Percentiles rank a stretch among this genome's conserved stretches.
phyloP scores from a whole-genome alignment of 2,329 filamentous ascomycete species.

The Calonectria pseudoreteaudii region DNA sequence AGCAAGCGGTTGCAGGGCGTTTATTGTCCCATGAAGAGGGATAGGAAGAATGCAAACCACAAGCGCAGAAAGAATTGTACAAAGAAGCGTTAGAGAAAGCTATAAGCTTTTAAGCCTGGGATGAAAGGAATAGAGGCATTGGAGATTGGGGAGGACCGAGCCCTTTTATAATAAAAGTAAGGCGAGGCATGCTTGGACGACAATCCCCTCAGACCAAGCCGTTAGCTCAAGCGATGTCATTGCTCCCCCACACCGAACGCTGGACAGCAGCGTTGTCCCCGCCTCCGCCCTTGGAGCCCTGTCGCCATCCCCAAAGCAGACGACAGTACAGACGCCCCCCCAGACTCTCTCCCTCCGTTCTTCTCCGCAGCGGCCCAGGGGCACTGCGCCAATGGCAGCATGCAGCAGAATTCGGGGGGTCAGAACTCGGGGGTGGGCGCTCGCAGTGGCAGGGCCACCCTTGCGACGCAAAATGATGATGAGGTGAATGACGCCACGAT shows the following conservation, averaged over 20 bases:
- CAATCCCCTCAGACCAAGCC: neutral
- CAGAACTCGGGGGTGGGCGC: neutral
- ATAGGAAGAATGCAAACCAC: neutral
- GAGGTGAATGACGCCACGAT: slow-evolving; percentile 17
- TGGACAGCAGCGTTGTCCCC: neutral
- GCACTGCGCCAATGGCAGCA: neutral
- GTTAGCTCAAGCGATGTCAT: slow-evolving; percentile 17
- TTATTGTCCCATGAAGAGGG: slow-evolving; percentile 9
- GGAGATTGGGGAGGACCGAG: neutral
- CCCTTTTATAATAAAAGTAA: slow-evolving; percentile 15
- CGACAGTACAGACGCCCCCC: slow-evolving; percentile 14
- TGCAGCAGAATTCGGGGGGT: neutral
- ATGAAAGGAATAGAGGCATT: slow-evolving; percentile 3
- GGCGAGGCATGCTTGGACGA: neutral
- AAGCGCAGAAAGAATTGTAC: neutral
- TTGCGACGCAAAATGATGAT: slow-evolving; percentile 5
- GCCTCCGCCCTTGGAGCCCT: neutral
- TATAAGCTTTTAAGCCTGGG: neutral
- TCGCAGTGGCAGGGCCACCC: neutral
- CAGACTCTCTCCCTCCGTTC: neutral
- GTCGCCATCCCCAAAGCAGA: slow-evolving; percentile 13
- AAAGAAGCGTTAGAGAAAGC: neutral
- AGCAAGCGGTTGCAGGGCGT: neutral
- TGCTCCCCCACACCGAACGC: slow-evolving; percentile 9
- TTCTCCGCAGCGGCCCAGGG: neutral